phyloP scores from a whole-genome alignment of 2,329 filamentous ascomycete genomes.

The Neonectria magnoliae region DNA sequence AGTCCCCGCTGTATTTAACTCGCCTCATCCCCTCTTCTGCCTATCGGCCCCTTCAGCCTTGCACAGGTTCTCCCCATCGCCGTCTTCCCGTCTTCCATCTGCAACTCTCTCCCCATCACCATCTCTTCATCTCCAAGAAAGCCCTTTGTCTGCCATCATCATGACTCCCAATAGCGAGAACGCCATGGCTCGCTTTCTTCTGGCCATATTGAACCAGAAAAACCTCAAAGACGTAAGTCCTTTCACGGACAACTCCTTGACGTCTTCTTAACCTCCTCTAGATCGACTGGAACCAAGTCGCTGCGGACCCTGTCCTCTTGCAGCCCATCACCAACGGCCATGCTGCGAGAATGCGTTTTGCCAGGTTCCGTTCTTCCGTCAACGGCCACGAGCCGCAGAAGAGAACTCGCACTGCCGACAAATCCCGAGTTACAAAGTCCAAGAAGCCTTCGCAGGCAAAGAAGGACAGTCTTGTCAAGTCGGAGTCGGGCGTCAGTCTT shows the following conservation, averaged over 20 bases:
- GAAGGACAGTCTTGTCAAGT: constrained; percentile 53
- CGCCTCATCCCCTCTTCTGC: constrained; percentile 28
- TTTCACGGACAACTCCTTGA: neutral
- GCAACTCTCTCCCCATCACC: neutral
- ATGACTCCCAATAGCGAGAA: constrained; percentile 68
- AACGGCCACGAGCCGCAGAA: constrained; percentile 59
- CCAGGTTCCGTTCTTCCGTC: constrained; percentile 61
- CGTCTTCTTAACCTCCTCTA: constrained; percentile 44
- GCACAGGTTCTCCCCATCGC: constrained; percentile 8
- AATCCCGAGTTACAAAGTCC: constrained; percentile 57
- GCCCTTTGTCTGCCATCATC: constrained; percentile 34
- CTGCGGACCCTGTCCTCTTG: constrained; percentile 62
- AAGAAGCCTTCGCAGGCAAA: constrained; percentile 49
- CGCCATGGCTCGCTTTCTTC: constrained; percentile 66
- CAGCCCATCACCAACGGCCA: constrained; percentile 68
- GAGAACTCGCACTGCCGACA: constrained; percentile 55
- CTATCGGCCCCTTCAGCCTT: constrained; percentile 26
- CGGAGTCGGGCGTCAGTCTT: constrained; percentile 48
- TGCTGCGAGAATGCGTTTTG: constrained; percentile 69
- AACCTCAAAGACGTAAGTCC: constrained; percentile 67
- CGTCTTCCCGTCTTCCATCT: constrained; percentile 2
- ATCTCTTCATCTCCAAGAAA: constrained; percentile 8
- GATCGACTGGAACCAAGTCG: constrained; percentile 70
- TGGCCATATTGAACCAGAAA: constrained; percentile 69
- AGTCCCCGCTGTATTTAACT: constrained; percentile 32